These are phyloP conservation scores for Lumnitzera racemosa DNA, from an alignment of 345 rosid genomes.

Conservation along the genomic window DNA sequence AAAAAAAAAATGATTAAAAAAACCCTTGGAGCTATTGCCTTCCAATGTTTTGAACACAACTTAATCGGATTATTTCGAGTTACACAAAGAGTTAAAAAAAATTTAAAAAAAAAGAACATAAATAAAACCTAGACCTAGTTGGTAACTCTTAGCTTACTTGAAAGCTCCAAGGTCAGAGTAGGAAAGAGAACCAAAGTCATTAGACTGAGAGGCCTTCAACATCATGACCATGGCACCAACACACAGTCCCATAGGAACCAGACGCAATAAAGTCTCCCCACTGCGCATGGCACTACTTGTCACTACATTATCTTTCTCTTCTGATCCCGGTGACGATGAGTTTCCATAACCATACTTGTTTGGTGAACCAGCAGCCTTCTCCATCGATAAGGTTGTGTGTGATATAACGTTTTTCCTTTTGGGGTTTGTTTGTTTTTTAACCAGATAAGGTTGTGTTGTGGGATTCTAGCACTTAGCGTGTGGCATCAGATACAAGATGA, in stretches of 20 bases:
- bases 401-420: too few species aligned
- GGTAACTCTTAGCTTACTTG: conserved; percentile 24
- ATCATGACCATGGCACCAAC: conserved; percentile 55
- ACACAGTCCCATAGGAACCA: conserved; percentile 54
- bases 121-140: background rate
- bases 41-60: too few species aligned
- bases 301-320: conserved; percentile 4
- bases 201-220: conserved; percentile 58
- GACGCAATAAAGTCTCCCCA: conserved; percentile 47
- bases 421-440: too few species aligned
- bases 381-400: background rate
- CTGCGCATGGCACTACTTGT: conserved; percentile 9
- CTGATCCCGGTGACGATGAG: too few species aligned
- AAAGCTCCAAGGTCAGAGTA: conserved; percentile 77
- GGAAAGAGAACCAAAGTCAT: conserved; percentile 64
- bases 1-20: too few species aligned
- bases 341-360: background rate
- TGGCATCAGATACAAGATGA: too few species aligned
- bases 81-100: too few species aligned
- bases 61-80: too few species aligned
- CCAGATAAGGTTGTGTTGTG: too few species aligned
- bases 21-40: too few species aligned
- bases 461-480: too few species aligned
- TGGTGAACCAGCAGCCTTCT: background rate
- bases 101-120: too few species aligned